These are phyloP conservation scores for Naganishia vaughanmartiniae DNA, from an alignment of 768 basidiomycete genomes.

Conservation along the genomic window DNA sequence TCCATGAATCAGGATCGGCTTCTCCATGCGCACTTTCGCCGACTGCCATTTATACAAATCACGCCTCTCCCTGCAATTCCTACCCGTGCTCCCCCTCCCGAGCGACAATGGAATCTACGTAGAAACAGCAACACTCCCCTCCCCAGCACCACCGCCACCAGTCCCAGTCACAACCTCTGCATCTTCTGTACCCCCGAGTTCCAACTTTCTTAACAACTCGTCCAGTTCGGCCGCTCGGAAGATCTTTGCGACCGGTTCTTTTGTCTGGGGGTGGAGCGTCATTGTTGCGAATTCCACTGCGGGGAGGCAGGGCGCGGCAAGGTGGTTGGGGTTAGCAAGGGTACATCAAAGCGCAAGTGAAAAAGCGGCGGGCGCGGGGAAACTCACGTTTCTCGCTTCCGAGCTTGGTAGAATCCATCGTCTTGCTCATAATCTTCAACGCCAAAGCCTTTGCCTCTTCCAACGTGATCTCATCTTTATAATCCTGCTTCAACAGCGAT, in stretches of 20 bases:
- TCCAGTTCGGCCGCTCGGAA: conserved; percentile 86
- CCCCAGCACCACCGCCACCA: conserved; percentile 50
- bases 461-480: conserved; percentile 87
- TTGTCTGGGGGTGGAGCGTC: conserved; percentile 72
- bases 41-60: too few species aligned
- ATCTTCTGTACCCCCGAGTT: conserved; percentile 81
- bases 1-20: too few species aligned
- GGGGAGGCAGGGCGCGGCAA: background rate
- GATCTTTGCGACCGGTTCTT: conserved; percentile 84
- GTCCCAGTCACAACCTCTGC: conserved; percentile 46
- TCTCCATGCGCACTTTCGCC: too few species aligned
- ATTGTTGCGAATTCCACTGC: conserved; percentile 94
- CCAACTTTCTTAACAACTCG: conserved; percentile 71
- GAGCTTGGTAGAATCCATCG: conserved; percentile 96
- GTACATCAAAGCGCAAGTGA: background rate
- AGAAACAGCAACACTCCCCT: conserved; percentile 36
- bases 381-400: conserved; percentile 89
- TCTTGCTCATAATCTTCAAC: conserved; percentile 95
- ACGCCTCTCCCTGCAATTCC: too few species aligned
- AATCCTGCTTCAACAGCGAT: conserved; percentile 93
- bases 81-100: too few species aligned
- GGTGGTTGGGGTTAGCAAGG: too few species aligned
- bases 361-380: background rate
- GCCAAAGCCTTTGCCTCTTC: conserved; percentile 91
- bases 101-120: background rate